phyloP scores from a whole-genome alignment of 495 filamentous ascomycete species.

The Collariella sp. region DNA sequence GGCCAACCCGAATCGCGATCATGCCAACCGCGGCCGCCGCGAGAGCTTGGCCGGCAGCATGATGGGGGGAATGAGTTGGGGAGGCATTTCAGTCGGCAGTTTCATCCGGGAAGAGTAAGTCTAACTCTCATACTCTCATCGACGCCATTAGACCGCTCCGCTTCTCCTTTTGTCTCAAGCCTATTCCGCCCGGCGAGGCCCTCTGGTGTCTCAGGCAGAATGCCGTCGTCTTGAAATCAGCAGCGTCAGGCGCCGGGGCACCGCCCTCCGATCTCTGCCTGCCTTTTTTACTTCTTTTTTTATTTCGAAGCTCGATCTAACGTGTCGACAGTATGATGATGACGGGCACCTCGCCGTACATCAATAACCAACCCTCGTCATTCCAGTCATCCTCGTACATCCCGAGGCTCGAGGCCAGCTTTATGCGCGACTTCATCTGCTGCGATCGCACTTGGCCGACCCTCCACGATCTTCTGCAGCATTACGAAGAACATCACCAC shows the following conservation, averaged over 20 bases:
- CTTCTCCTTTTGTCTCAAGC: background rate
- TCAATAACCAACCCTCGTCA: constrained; percentile 77
- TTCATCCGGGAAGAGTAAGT: constrained; percentile 98
- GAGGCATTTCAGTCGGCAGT: constrained; percentile 89
- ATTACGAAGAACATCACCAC: constrained; percentile 92
- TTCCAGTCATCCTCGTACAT: constrained; percentile 97
- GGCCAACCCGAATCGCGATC: constrained; percentile 64
- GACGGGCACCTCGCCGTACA: constrained; percentile 88
- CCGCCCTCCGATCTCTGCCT: background rate
- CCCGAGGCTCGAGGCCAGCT: constrained; percentile 93
- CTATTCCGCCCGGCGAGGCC: background rate
- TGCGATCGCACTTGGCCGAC: constrained; percentile 81
- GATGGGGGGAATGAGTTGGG: constrained; percentile 94
- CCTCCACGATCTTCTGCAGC: constrained; percentile 87
- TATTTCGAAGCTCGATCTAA: constrained; percentile 15
- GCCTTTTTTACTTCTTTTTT: too few relatives aligned
- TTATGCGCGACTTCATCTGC: constrained; percentile 92
- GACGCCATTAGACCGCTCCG: background rate
- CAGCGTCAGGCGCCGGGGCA: constrained; percentile 9
- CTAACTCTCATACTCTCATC: background rate
- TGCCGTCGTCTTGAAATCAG: constrained; percentile 6
- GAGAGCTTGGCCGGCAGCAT: constrained; percentile 84
- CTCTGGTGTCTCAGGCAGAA: constrained; percentile 10
- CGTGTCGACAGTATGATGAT: constrained; percentile 68
- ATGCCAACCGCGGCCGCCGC: constrained; percentile 54